Percentiles rank a stretch among this genome's conserved stretches.
Evolutionary conservation across 2,329 filamentous ascomycete species (phyloP).

Genomic region (Clarireedia sp.): DNA sequence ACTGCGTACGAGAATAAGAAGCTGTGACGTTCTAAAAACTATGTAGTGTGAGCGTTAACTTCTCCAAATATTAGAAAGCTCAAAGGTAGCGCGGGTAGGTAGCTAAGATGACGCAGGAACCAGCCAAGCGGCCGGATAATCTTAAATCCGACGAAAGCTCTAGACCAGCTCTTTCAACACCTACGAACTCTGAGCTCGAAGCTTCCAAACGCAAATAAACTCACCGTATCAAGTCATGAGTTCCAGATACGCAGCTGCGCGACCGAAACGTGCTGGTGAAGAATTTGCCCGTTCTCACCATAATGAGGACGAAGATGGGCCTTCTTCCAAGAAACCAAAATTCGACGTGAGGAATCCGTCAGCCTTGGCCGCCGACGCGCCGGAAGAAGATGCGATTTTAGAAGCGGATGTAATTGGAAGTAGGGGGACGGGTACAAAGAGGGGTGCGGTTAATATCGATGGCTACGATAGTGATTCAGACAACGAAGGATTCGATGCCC

Average conservation of each 20-base stretch:
- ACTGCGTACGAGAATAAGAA: too few species aligned
- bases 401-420: constrained; percentile 88
- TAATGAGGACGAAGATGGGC: constrained; percentile 39
- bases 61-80: background rate
- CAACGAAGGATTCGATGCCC: constrained; percentile 78
- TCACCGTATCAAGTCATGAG: constrained; percentile 38
- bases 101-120: constrained; percentile 10
- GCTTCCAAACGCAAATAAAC: background rate
- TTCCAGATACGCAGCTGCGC: constrained; percentile 55
- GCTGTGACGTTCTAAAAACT: too few species aligned
- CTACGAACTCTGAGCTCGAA: background rate
- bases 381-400: constrained; percentile 67
- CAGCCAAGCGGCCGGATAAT: constrained; percentile 1
- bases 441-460: constrained; percentile 91
- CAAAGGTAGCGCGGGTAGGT: background rate
- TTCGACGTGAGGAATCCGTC: constrained; percentile 96
- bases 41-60: background rate
- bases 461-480: constrained; percentile 93
- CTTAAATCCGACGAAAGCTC: constrained; percentile 8
- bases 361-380: constrained; percentile 74
- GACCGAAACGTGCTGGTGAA: constrained; percentile 78
- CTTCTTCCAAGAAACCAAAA: constrained; percentile 66
- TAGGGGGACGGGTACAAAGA: constrained; percentile 65
- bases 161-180: background rate
- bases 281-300: constrained; percentile 71